Conservation (phyloP, 176 grass and related monocot species). For the Stipa capillata region DNA sequence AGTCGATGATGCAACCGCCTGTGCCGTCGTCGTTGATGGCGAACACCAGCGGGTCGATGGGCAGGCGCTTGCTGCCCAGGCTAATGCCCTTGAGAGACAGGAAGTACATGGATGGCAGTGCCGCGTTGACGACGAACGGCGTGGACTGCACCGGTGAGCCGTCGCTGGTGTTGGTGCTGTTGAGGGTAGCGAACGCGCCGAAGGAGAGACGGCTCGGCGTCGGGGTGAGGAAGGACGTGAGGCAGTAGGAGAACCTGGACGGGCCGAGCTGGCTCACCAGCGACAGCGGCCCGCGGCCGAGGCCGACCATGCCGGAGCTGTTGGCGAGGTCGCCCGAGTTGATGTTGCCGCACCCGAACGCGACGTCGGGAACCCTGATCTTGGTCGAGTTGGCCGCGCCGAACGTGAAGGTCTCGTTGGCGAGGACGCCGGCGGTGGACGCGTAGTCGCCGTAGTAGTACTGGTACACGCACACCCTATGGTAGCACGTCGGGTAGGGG, state of each 20-base stretch:
- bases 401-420: conserved; percentile 41
- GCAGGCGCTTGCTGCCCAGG: background rate
- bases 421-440: conserved; percentile 30
- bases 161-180: background rate
- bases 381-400: background rate
- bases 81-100: background rate
- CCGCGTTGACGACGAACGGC: too few species aligned
- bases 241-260: conserved; percentile 45
- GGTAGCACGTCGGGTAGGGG: background rate
- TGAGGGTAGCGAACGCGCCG: background rate
- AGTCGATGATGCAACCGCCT: background rate
- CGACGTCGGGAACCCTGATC: background rate
- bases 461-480: conserved; percentile 25
- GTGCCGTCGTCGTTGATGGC: background rate
- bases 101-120: background rate
- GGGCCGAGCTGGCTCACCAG: conserved; percentile 38
- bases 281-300: conserved; percentile 33
- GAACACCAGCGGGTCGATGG: background rate
- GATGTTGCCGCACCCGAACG: conserved; percentile 40
- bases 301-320: conserved; percentile 42
- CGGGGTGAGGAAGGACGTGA: conserved; percentile 21
- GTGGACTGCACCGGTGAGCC: background rate
- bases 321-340: background rate
- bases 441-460: conserved; percentile 37
- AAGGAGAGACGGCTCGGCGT: background rate